Evolutionary conservation across 1,284 basidiomycete genomes (phyloP).

Genomic region (Ceratobasidium sp.): DNA sequence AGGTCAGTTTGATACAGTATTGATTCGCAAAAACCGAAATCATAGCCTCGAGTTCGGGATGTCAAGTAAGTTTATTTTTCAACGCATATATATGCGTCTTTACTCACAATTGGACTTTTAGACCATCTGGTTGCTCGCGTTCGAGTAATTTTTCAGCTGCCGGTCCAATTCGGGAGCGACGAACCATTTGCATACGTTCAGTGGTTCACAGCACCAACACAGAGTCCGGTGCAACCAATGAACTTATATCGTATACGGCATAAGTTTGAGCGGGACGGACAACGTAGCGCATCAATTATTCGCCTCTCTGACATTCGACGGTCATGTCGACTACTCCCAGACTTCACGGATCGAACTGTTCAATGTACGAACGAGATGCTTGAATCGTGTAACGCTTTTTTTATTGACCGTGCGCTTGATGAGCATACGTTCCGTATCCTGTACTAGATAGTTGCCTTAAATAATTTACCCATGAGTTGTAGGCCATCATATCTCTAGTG

Average conservation of each 20-base stretch:
- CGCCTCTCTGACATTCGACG: background rate
- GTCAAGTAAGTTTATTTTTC: background rate
- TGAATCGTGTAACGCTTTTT: background rate
- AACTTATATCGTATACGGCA: background rate
- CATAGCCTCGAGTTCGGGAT: background rate
- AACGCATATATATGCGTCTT: background rate
- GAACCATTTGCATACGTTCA: background rate
- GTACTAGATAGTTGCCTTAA: too few species aligned
- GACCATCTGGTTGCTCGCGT: background rate
- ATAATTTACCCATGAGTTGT: too few species aligned
- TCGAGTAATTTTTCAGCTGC: background rate
- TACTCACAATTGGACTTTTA: too few species aligned
- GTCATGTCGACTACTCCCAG: background rate
- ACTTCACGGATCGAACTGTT: background rate
- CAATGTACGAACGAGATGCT: background rate
- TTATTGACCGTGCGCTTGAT: constrained; percentile 2
- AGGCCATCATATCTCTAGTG: too few species aligned
- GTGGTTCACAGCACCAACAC: background rate
- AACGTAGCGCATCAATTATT: background rate
- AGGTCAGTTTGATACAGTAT: background rate
- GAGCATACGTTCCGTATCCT: constrained; percentile 8
- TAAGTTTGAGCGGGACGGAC: background rate
- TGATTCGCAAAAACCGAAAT: background rate
- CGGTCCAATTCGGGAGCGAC: background rate
- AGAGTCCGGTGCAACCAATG: background rate